Conservation (phyloP, 495 filamentous ascomycete species). For the Aspergillus campestris region DNA sequence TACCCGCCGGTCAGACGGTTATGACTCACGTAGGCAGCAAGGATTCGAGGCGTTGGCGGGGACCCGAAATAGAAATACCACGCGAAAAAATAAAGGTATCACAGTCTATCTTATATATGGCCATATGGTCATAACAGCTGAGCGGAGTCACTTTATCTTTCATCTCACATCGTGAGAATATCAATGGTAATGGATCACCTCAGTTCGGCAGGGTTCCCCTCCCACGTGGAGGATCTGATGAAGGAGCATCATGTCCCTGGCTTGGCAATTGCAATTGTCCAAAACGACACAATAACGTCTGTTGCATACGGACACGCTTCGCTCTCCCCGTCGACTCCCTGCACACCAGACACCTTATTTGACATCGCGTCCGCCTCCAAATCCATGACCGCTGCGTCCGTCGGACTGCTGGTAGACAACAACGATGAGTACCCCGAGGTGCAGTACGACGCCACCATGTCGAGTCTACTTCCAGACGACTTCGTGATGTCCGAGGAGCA, state of each 20-base stretch:
- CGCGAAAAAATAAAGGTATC: too few relatives aligned
- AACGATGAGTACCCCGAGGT: constrained; percentile 16
- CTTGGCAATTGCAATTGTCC: constrained; percentile 7
- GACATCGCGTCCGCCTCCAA: constrained; percentile 18
- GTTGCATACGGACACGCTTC: constrained; percentile 4
- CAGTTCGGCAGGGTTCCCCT: background rate
- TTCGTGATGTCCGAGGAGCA: constrained; percentile 17
- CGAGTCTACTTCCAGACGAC: constrained; percentile 19
- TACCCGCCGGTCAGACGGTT: too few relatives aligned
- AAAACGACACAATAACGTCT: constrained; percentile 4
- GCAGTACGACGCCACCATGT: constrained; percentile 18
- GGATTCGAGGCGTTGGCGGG: too few relatives aligned
- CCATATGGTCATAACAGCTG: too few relatives aligned
- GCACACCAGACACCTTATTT: constrained; percentile 14
- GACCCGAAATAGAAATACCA: too few relatives aligned
- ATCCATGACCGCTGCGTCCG: constrained; percentile 22
- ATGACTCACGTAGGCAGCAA: too few relatives aligned
- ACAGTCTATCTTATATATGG: too few relatives aligned
- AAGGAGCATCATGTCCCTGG: constrained; percentile 9
- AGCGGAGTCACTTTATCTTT: too few relatives aligned
- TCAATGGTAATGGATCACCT: too few relatives aligned
- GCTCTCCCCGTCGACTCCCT: background rate
- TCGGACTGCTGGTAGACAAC: constrained; percentile 19
- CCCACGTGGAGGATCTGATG: constrained; percentile 6
- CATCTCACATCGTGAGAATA: too few relatives aligned